Base-by-base conservation (phyloP, 1,139 yeast genomes). In the Suhomyces anneliseae region DNA sequence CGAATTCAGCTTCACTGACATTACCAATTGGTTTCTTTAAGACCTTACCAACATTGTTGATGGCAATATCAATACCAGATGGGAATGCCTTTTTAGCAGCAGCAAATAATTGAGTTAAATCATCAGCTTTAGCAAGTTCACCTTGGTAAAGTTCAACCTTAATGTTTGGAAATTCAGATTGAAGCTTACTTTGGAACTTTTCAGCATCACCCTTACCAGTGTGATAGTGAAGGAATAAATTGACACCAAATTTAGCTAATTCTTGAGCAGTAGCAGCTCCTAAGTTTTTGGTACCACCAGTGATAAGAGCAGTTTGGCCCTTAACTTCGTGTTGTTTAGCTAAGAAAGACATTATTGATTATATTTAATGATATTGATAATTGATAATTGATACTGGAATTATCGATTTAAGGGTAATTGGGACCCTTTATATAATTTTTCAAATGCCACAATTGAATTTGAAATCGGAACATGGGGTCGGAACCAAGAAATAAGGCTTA, bases 251-350 rank as follows among this genome's bases (percentile, higher is more conserved):
- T 47, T 67, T 68, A 8, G 87, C 87, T 40, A 83, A 70, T 47
- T 81, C 85, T 35, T 60, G 62, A n/a, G 84, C 83, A 33, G 84
- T 79, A 45, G 68, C 68, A 27, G 72, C 82, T 41, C 89, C 89
- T 49, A 84, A 72, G 63, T 83, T 83, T 68, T 83, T 83, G 57
- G 78, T 79, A 42, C 87, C 89, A 40, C 88, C 89, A 11, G 87
- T 74, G 56, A 84, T 76, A 41, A 84, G 52, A 19, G 82, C 82
- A 40, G 76, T 70, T 62, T 83, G 80, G 39, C 83, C 85, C 27
- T 42, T 24, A 12, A 38, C 15, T 6, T 27, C 19, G 27, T 27
- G 34, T 10, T 35, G 19, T 34, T 34, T 12, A 12, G 14, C 19
- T 12, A 40, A 35, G 35, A 35, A 34, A 8, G 43, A 40, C 43